Evolutionary conservation across 1,284 basidiomycete species (phyloP), one percentile per base, ranked within the genome.

Genomic region (Xerocomus amazonicus): DNA sequence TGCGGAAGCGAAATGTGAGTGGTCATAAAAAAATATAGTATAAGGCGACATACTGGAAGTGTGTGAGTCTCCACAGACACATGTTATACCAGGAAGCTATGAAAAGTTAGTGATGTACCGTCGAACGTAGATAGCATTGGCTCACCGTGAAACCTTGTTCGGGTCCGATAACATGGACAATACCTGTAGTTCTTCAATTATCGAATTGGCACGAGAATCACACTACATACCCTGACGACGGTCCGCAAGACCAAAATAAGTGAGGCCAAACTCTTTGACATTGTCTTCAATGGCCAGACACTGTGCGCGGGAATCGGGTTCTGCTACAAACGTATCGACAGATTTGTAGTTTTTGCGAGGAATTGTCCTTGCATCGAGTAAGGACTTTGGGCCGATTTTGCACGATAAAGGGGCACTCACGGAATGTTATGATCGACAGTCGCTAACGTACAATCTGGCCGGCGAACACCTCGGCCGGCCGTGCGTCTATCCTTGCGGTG

Each of bases 381-480:
- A 54, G 45, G 43, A 53, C 23, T 43, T 13, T 56, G 55, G 43
- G 53, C 26, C 45, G 37, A 48, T 48, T 33, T 16, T 17, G 35
- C 17, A 43, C 9, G 27, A 31, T 27, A 17, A 36, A 9, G 43
- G 26, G 42, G 40, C 35, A 80, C 92, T 68, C 70, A 94, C 92
- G 94, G 94, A 55, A 97, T 84, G 62, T 97, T 97, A 73, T 97
- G 94, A 72, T 97, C 94, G 26, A 96, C 88, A 2, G 94, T 97
- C 13, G 91, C 94, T 41, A 97, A 79, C 47, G 95, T 97, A 69
- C 93, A 97, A 70, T 97, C 94, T 37, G 92, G 87, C 51, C 94
- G 77, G 48, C 95, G 84, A 48, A 97, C 94, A 35, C 79, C 77
- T 51, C 94, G 82, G 35, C 80, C 81, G 46, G 95, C 91, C 59